A percentile compares a stretch with the other conserved stretches of the same genome.
Evolutionary conservation across 164 flowering plant species (phyloP).

Genomic region (Aristolochia fimbriata): DNA sequence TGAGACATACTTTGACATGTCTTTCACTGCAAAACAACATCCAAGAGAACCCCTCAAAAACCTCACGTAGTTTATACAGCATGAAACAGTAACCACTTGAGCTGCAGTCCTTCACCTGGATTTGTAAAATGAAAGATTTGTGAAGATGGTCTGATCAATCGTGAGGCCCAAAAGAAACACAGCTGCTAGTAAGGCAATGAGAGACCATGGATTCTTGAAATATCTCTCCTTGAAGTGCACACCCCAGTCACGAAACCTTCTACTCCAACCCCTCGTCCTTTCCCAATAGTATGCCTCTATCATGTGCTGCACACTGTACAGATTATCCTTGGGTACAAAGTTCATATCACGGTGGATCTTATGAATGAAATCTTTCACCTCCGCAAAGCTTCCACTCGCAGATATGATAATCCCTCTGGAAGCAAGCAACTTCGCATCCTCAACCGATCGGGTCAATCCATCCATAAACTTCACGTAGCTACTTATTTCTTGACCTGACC

Average conservation of each 20-base stretch:
- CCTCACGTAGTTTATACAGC: no score
- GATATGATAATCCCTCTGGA: neutral
- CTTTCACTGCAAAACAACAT: no score
- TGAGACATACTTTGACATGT: no score
- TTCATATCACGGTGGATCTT: neutral
- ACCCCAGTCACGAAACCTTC: neutral
- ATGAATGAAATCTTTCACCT: neutral
- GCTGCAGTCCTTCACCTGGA: neutral
- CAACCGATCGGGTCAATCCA: neutral
- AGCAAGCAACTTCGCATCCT: neutral
- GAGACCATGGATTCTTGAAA: conserved; percentile 2
- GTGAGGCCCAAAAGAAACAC: neutral
- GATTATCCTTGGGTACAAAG: neutral
- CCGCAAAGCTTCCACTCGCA: neutral
- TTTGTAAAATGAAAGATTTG: conserved; percentile 2
- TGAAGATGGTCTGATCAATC: neutral
- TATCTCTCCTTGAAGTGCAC: neutral
- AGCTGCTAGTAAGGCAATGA: neutral
- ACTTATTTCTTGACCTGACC: neutral
- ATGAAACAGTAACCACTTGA: no score
- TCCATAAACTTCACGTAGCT: neutral
- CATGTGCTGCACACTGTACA: neutral
- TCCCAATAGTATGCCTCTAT: neutral
- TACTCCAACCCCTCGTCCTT: neutral
- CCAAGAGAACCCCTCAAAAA: no score